Percentiles rank a stretch among this genome's conserved stretches.
Conservation (phyloP, 2,329 filamentous ascomycete genomes). For the Alternaria sp. region DNA sequence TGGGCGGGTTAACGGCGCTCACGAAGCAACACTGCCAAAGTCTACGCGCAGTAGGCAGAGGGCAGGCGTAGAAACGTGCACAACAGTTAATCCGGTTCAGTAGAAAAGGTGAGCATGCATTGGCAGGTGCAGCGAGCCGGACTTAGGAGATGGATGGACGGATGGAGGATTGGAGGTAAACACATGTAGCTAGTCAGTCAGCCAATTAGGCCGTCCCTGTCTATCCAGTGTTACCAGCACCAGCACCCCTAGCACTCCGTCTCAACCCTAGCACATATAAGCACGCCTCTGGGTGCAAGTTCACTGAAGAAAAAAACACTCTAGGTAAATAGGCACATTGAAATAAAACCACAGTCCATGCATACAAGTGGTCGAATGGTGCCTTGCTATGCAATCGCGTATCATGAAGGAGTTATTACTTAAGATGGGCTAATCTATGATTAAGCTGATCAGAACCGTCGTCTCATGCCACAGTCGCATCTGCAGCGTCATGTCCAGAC, state of each 20-base stretch:
- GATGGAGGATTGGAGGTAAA: slow-evolving; percentile 45
- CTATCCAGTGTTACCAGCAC: slow-evolving; percentile 44
- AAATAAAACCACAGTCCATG: neutral
- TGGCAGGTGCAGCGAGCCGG: slow-evolving; percentile 30
- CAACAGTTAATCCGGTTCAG: slow-evolving; percentile 26
- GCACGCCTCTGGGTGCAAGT: neutral
- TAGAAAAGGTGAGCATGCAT: slow-evolving; percentile 39
- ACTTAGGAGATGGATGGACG: slow-evolving; percentile 34
- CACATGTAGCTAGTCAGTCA: slow-evolving; percentile 48
- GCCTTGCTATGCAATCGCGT: slow-evolving; percentile 2
- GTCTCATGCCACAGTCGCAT: slow-evolving; percentile 21
- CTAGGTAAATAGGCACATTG: neutral
- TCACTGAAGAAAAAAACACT: neutral
- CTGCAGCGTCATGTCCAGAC: slow-evolving; percentile 25
- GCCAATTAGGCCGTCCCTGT: slow-evolving; percentile 49
- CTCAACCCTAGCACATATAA: neutral
- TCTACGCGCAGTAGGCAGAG: slow-evolving; percentile 36
- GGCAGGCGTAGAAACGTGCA: slow-evolving; percentile 22
- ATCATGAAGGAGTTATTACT: slow-evolving; percentile 8
- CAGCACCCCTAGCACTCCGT: slow-evolving; percentile 44
- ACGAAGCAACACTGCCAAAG: slow-evolving; percentile 47
- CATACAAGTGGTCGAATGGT: neutral
- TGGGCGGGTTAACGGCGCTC: slow-evolving; percentile 32
- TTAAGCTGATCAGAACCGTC: slow-evolving; percentile 4
- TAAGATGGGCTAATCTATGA: slow-evolving; percentile 9